These are phyloP conservation scores for Blastobotrys robertii DNA, from an alignment of 805 yeast species.

Conservation along the genomic window DNA sequence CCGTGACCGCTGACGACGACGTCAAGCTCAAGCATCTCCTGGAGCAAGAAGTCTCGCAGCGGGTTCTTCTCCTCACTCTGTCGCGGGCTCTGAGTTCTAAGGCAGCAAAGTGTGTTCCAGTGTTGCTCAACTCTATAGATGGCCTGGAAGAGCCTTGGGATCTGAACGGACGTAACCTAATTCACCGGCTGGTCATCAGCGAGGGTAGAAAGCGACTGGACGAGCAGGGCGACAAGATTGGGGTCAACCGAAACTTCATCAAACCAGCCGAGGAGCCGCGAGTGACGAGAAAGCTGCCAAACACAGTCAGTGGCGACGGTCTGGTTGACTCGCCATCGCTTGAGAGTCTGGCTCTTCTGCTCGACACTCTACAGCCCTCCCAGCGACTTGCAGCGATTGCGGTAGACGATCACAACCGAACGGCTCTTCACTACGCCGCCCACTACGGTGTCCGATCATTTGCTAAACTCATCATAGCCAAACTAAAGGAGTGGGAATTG, in stretches of 20 bases:
- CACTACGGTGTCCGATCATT: slow-evolving; percentile 72
- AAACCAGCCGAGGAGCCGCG: slow-evolving; percentile 47
- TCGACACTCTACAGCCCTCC: slow-evolving; percentile 45
- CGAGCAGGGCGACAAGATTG: neutral
- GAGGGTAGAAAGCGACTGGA: slow-evolving; percentile 43
- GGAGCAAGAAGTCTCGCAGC: slow-evolving; percentile 38
- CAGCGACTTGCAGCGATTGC: slow-evolving; percentile 49
- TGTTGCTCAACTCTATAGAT: slow-evolving; percentile 41
- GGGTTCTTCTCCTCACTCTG: slow-evolving; percentile 43
- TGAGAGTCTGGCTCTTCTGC: slow-evolving; percentile 49
- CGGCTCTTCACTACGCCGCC: slow-evolving; percentile 85
- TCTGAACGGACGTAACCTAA: slow-evolving; percentile 70
- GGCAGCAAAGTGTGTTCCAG: slow-evolving; percentile 48
- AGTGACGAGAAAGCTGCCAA: slow-evolving; percentile 35
- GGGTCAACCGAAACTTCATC: slow-evolving; percentile 14
- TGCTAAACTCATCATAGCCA: slow-evolving; percentile 46
- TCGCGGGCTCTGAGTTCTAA: slow-evolving; percentile 54
- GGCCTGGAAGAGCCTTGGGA: slow-evolving; percentile 56
- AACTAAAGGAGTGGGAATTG: slow-evolving; percentile 46
- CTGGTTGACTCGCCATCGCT: slow-evolving; percentile 20
- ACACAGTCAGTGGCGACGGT: too few species aligned
- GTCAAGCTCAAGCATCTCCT: slow-evolving; percentile 34
- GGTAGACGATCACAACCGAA: slow-evolving; percentile 65
- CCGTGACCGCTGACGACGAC: slow-evolving; percentile 36
- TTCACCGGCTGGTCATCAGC: slow-evolving; percentile 74